Evolutionary conservation across 2,329 filamentous ascomycete species (phyloP), one percentile per base, ranked within the genome.

Genomic region (Ustilaginoidea virens): DNA sequence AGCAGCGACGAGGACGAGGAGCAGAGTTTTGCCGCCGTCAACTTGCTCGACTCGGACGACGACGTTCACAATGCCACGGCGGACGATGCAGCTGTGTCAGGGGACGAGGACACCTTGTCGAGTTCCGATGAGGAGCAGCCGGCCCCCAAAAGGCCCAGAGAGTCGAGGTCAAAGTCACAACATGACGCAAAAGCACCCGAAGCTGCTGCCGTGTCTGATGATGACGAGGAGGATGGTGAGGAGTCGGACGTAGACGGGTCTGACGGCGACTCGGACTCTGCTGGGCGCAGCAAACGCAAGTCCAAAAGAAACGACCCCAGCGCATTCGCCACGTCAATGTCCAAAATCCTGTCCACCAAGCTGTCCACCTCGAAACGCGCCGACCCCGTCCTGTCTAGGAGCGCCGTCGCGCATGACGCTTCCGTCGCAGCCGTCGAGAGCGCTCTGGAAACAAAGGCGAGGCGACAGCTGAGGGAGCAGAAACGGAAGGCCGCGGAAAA

Each of bases 301-400:
- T 73, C 75, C 10, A 96, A 96, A 58, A 78, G 86, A 47, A 92
- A 93, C 56, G 87, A 98, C 53, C 86, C 90, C 3, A 63, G 68
- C 38, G 85, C 82, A 29, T 96, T 98, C 52, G 82, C 87, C 15
- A 92, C 78, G 2, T 93, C 85, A 28, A 83, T 98, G 44, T 79
- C 80, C 41, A 92, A 90, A 54, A 94, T 98, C 49, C 67, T 98
- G 25, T 75, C 74, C 32, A 87, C 83, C 28, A 96, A 96, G 56
- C 66, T 96, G 7, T 78, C 85, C 2, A 74, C 71, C 6, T 69
- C 79, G 18, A 83, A 83, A 48, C 79, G 86, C 15, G 66, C 75
- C 31, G 90, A 98, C 49, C 90, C 90, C 0, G 81, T 98, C n/a
- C 66, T 98, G 4, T 77, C 86, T 5, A 78, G 90, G 44, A 87